Base-by-base conservation (phyloP, 192 early-diverging fungal genomes). In the Coemansia sp. region DNA sequence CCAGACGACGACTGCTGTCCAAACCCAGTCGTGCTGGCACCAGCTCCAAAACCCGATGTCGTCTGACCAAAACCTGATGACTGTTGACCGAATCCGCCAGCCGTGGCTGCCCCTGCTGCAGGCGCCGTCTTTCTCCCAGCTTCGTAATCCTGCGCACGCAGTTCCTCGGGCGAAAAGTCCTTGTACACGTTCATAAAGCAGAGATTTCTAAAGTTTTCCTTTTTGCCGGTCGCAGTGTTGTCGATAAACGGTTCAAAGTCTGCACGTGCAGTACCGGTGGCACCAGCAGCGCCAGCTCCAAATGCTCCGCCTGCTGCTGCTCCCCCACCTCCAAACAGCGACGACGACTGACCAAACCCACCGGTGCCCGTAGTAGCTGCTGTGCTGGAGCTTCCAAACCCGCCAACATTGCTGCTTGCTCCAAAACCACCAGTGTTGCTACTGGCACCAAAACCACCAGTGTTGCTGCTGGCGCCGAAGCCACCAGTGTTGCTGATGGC, bases 181-280 rank as follows among this genome's bases (percentile, higher is more conserved):
- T 83, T 85, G 62, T 98, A 98, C 15, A 80, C 84, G 11, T 86
- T 84, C 93, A 95, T 96, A 22, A 91, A 89, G 37, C 85, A 82
- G 47, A 96, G 89, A 44, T 81, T 78, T 33, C 86, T 83, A 57
- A 86, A 89, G 17, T 80, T 63, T 30, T 86, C 85, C 25, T 78
- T 84, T 4, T 80, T 66, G 22, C 84, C 86, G 0, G 80, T 79
- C 10, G 82, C 47, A 8, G 83, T 77, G 27, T 64, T 69, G 37
- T 87, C 86, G 10, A 64, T 45, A 14, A 73, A 81, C 8, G 85
- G 59, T 15, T 81, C 47, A 57, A 79, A 90, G 0, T 81, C 62
- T 1, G 85, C 79, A 23, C 77, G 73, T 12, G 80, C 79, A 1
- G 43, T 45, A 15, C 3, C 19, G 8, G 43, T 45, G 40, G 79